Base-by-base conservation (phyloP, 805 yeast genomes). In the Millerozyma acaciae region DNA sequence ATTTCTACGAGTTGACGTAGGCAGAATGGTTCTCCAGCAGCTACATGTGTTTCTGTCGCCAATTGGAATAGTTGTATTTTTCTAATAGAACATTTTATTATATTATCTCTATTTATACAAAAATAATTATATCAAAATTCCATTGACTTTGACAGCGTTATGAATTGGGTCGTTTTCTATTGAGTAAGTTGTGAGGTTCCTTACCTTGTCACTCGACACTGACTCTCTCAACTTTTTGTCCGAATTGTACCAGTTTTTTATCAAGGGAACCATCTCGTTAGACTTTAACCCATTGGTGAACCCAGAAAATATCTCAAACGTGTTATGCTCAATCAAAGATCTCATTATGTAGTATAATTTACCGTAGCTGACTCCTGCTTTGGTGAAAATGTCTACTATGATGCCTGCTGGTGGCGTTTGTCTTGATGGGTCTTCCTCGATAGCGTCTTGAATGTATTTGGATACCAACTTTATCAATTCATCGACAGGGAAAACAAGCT, bases 401-500 rank as follows among this genome's bases (percentile, higher is more conserved):
- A 70, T 62, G 5, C 89, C 90, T 5, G 57, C 51, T 45, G 80
- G 48, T 53, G 72, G 47, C 39, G 50, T 33, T 65, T 67, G 62
- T 12, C 47, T 39, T 3, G 35, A 42, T 3, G 50, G 47, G 30
- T 52, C 52, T 30, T 61, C 66, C 24, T 62, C 65, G 5, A 50
- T 42, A 1, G 68, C 59, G 26, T 56, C 58, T 28, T 57, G 55
- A 12, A 82, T 64, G 45, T 78, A 70, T 43, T 73, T 75, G 43
- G 80, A 69, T 29, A 85, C 62, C 39, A 82, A 65, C 38, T 84
- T 81, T 44, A 86, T 65, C 29, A 89, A 65, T 35, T 77, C 80
- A 42, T 76, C 76, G 5, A 84, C 69, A 13, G 96, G 95, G 65
- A 89, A 87, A 3, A 88, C 83, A 48, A 76, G 70, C 46, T 87